Evolutionary conservation across 805 yeast species (phyloP), one percentile per base, ranked within the genome.

Genomic region (Starmerella asiatica): DNA sequence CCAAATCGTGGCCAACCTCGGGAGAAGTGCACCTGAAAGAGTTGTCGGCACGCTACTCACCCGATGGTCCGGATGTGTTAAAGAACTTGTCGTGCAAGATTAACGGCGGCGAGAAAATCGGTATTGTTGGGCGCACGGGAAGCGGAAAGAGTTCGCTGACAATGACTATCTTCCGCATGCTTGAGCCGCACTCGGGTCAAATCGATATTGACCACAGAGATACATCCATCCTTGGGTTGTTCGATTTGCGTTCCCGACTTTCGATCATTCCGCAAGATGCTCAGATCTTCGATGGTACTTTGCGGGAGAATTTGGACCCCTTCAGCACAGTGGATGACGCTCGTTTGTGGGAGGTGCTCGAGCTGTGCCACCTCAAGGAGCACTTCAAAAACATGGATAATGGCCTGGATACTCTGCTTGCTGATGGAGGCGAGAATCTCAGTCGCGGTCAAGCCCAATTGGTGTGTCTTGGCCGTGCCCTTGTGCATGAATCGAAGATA

Each of bases 81-180:
- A 80, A 76, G 51, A 64, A 75, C 40, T 69, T 88, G 48, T 65
- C 65, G 42, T 54, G 88, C 24, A 59, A 69, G 6, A 75, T 86
- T 50, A 67, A 73, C 29, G 73, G 84, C 2, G 63, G 70, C 41
- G 96, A 86, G 56, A 88, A 88, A 58, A 68, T 86, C 55, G 97
- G 97, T 46, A 84, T 86, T 58, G 96, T 88, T 39, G 97, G 97
- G 24, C 73, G 97, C 56, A 86, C 97, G 0, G 97, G 97, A 46
- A 95, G 96, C 3, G 97, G 97, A 46, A 85, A 85, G 58, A 77
- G 88, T 0, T 76, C 93, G 2, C 67, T 85, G 52, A 79, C 94
- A 0, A 62, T 83, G 56, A 86, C 94, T 0, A 60, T 85, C 27
- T 85, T 82, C 67, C 67, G 96, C 50, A 75, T 85, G 34, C 77